A percentile compares a stretch with the other conserved stretches of the same genome.
Evolutionary conservation across 1,139 yeast species (phyloP).

Genomic region (Kurtzmaniella quercitrusa): DNA sequence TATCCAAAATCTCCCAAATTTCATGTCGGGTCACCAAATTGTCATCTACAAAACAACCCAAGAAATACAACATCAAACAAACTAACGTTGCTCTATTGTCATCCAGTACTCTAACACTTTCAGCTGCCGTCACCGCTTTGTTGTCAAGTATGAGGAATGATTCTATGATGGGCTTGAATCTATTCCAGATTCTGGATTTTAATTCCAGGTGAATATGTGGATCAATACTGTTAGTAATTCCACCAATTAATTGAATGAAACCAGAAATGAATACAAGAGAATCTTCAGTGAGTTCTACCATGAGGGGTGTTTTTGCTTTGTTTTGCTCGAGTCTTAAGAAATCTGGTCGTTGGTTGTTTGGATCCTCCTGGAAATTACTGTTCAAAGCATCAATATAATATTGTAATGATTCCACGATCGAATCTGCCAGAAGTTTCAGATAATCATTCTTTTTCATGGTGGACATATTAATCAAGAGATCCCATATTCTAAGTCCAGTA

Average conservation of each 20-base stretch:
- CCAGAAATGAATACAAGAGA: slow-evolving; percentile 75
- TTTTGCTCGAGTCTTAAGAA: slow-evolving; percentile 15
- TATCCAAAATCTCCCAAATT: slow-evolving; percentile 70
- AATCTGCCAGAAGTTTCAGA: slow-evolving; percentile 53
- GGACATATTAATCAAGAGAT: slow-evolving; percentile 27
- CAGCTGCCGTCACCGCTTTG: slow-evolving; percentile 6
- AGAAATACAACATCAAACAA: slow-evolving; percentile 31
- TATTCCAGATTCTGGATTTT: slow-evolving; percentile 25
- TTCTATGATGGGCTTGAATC: slow-evolving; percentile 33
- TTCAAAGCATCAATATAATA: slow-evolving; percentile 53
- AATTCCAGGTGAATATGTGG: slow-evolving; percentile 25
- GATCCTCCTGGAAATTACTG: slow-evolving; percentile 36
- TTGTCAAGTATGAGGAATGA: slow-evolving; percentile 42
- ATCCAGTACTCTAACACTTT: slow-evolving; percentile 21
- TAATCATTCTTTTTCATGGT: slow-evolving; percentile 34
- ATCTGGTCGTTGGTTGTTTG: slow-evolving; percentile 37
- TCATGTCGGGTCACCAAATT: slow-evolving; percentile 33
- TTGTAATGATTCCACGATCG: slow-evolving; percentile 52
- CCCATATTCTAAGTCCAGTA: slow-evolving; percentile 29
- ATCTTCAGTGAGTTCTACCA: slow-evolving; percentile 71
- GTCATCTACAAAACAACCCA: slow-evolving; percentile 47
- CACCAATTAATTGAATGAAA: slow-evolving; percentile 45
- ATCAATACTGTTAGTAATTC: slow-evolving; percentile 18
- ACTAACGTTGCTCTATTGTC: slow-evolving; percentile 33
- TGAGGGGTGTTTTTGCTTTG: slow-evolving; percentile 15